Evolutionary conservation across 2,329 filamentous ascomycete genomes (phyloP).

Genomic region (Podosphaera fusca): DNA sequence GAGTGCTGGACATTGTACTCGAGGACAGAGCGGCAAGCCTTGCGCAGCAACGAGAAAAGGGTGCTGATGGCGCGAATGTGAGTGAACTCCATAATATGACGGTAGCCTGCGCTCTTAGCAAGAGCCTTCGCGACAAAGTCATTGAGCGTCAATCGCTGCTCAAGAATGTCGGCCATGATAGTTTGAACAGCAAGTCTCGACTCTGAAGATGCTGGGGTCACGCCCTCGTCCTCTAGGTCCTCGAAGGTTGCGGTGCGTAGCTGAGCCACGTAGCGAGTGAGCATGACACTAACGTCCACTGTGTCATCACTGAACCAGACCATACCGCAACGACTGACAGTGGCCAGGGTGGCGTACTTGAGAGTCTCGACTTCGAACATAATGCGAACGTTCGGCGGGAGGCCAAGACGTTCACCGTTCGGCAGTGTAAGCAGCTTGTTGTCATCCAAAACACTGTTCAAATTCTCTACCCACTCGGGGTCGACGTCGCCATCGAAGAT

Average conservation of each 20-base stretch:
- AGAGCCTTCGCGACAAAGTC: conserved; percentile 62
- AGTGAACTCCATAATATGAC: conserved; percentile 98
- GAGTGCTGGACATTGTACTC: conserved; percentile 90
- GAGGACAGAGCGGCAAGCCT: conserved; percentile 72
- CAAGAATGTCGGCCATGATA: conserved; percentile 57
- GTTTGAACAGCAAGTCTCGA: conserved; percentile 58
- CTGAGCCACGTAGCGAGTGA: conserved; percentile 69
- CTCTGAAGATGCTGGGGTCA: conserved; percentile 50
- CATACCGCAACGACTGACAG: conserved; percentile 99
- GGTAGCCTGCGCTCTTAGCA: conserved; percentile 51
- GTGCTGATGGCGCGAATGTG: conserved; percentile 75
- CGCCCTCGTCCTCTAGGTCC: conserved; percentile 81
- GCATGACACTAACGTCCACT: conserved; percentile 79
- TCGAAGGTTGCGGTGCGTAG: conserved; percentile 72
- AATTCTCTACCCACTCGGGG: conserved; percentile 97
- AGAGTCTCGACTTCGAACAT: conserved; percentile 99
- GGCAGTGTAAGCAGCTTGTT: conserved; percentile 94
- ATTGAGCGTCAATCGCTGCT: conserved; percentile 52
- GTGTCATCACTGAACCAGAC: conserved; percentile 99
- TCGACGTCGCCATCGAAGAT: conserved; percentile 98
- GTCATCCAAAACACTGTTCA: conserved; percentile 98
- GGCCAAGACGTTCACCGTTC: conserved; percentile 89
- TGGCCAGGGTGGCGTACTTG: conserved; percentile 91
- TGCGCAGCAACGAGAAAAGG: conserved; percentile 86
- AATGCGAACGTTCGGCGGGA: conserved; percentile 87